Evolutionary conservation across 495 filamentous ascomycete species (phyloP).

Genomic region (Penicillium daleae): DNA sequence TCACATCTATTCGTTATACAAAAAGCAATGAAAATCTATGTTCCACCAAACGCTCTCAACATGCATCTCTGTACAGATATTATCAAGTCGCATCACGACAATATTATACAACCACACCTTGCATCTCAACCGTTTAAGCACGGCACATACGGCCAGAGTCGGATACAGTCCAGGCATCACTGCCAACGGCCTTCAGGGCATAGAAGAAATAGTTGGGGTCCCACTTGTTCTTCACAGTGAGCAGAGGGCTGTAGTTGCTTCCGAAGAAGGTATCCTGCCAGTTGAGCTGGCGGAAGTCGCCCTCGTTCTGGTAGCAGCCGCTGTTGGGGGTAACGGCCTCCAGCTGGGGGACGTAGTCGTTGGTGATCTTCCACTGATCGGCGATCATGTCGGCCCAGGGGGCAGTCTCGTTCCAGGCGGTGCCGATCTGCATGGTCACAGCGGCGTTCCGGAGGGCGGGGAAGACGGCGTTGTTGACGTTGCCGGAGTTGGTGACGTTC

Average conservation of each 20-base stretch:
- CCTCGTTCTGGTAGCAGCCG: conserved; percentile 48
- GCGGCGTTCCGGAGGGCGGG: conserved; percentile 60
- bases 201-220: conserved; percentile 65
- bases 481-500: conserved; percentile 44
- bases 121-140: conserved; percentile 1
- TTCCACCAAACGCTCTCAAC: neutral
- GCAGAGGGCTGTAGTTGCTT: conserved; percentile 43
- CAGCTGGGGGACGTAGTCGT: conserved; percentile 47
- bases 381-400: conserved; percentile 45
- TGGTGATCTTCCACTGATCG: conserved; percentile 44
- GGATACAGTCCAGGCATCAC: conserved; percentile 47
- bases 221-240: conserved; percentile 46
- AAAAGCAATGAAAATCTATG: neutral
- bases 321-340: conserved; percentile 44
- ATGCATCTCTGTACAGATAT: neutral
- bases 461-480: conserved; percentile 55
- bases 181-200: conserved; percentile 63
- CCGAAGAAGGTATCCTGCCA: conserved; percentile 61
- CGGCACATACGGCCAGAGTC: conserved; percentile 38
- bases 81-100: neutral
- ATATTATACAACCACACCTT: neutral
- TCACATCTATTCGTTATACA: conserved; percentile 5
- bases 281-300: conserved; percentile 53
- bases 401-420: conserved; percentile 49
- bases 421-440: conserved; percentile 48